Evolutionary conservation across 1,139 yeast genomes (phyloP), one percentile per base, ranked within the genome.

Genomic region (Nakaseomyces delphensis): DNA sequence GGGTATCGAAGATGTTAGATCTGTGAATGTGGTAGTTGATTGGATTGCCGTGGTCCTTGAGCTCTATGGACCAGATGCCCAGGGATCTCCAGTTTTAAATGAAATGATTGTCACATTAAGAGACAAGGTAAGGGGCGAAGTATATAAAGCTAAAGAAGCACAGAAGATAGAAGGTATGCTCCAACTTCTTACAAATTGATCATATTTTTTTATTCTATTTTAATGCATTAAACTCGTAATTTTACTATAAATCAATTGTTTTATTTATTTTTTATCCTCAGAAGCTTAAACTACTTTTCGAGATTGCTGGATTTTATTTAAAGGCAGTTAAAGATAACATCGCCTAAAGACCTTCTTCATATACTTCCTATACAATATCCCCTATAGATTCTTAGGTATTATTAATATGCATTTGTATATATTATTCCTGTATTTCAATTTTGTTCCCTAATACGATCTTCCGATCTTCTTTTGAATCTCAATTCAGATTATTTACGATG

Each of bases 121-220:
- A 55, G 73, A 72, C 55, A 77, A 76, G 55, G 72, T 89, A 36
- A 74, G 74, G 46, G 60, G 67, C 29, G 96, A 89, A 64, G 77
- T 87, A 33, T 73, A 70, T 46, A 80, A 82, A 56, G 85, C 96
- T 38, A 77, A 79, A 58, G 95, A 89, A 60, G 95, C 97, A 7
- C 83, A 81, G 62, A 83, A 79, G 59, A 79, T 91, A 40, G 86
- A 83, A 55, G 98, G 98, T 47, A 91, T 91, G 97, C 70, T 91
- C 55, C 93, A 86, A 63, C 65, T 91, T 52, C 70, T 89, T 54
- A 77, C 73, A n/a, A 62, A 57, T 48, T 65, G 29, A 41, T 15
- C 2, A 10, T 11, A 25, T 7, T 21, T 25, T 25, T 25, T 25
- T 25, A 25, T 25, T 25, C 9, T 6, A 6, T 6, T 21, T 21